Conservation (phyloP, 2,329 filamentous ascomycete genomes). For the Chaetomium olivaceum region DNA sequence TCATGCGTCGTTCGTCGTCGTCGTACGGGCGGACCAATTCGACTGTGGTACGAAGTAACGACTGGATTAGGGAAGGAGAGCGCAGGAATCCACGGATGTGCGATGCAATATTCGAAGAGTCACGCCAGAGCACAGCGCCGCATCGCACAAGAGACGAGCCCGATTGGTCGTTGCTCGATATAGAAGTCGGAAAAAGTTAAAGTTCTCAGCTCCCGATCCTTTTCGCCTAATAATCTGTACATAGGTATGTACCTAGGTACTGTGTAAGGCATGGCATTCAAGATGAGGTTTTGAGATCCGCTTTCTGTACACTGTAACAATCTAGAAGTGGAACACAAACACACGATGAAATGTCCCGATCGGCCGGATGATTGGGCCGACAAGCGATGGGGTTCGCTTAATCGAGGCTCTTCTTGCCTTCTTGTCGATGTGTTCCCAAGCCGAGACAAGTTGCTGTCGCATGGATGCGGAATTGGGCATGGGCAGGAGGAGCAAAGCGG, state of each 20-base stretch:
- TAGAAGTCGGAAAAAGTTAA: conserved; percentile 2
- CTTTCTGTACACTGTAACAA: not conserved
- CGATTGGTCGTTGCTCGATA: conserved; percentile 4
- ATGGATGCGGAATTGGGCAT: not conserved
- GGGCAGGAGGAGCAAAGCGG: not conserved
- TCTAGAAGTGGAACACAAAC: conserved; percentile 5
- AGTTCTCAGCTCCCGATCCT: conserved; percentile 14
- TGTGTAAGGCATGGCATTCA: no score
- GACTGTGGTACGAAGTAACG: not conserved
- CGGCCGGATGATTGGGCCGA: conserved; percentile 25
- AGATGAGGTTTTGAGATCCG: not conserved
- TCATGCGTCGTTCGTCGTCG: not conserved
- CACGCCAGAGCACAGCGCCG: not conserved
- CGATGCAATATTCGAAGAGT: not conserved
- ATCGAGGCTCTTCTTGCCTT: not conserved
- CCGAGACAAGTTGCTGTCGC: not conserved
- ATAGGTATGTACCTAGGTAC: not conserved
- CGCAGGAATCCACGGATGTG: not conserved
- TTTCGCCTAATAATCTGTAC: not conserved
- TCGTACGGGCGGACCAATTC: not conserved
- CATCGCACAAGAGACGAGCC: not conserved
- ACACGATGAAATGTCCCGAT: conserved; percentile 5
- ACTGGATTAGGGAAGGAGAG: not conserved
- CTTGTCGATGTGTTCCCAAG: not conserved
- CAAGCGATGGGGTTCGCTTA: conserved; percentile 1